phyloP scores from a whole-genome alignment of 2,329 filamentous ascomycete species.

The Rosellinia necatrix region DNA sequence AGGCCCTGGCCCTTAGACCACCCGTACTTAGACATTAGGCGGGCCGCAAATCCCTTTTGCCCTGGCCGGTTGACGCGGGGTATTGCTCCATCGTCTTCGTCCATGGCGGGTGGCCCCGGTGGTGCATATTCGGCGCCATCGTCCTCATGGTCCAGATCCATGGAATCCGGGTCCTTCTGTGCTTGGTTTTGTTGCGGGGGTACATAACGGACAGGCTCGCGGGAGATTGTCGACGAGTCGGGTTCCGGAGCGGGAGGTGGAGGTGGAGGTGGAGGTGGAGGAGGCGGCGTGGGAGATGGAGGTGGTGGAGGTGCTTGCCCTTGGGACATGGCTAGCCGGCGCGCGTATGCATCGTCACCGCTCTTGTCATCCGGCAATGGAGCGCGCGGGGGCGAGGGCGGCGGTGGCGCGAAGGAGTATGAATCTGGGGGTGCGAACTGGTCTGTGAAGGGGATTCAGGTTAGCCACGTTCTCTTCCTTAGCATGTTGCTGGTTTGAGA shows the following conservation, averaged over 20 bases:
- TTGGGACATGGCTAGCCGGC: slow-evolving; percentile 63
- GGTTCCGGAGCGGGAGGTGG: slow-evolving; percentile 45
- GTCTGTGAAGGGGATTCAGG: slow-evolving; percentile 43
- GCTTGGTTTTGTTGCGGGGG: slow-evolving; percentile 50
- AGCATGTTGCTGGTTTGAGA: background rate
- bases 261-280: slow-evolving; percentile 44
- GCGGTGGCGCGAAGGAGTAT: slow-evolving; percentile 62
- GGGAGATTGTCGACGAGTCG: slow-evolving; percentile 69
- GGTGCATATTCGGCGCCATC: slow-evolving; percentile 43
- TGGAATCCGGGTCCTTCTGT: slow-evolving; percentile 43
- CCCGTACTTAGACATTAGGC: slow-evolving; percentile 91
- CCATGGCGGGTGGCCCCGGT: slow-evolving; percentile 20
- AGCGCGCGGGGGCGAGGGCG: slow-evolving; percentile 53
- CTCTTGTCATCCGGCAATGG: slow-evolving; percentile 61
- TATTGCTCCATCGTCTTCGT: slow-evolving; percentile 24
- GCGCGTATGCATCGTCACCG: slow-evolving; percentile 72
- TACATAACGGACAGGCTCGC: slow-evolving; percentile 76
- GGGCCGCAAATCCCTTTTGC: slow-evolving; percentile 82
- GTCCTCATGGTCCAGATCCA: slow-evolving; percentile 44
- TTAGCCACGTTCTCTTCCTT: slow-evolving; percentile 22
- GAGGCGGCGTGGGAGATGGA: slow-evolving; percentile 31
- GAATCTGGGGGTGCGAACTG: slow-evolving; percentile 64
- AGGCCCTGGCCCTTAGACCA: slow-evolving; percentile 89
- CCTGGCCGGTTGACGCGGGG: slow-evolving; percentile 71
- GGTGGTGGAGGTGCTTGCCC: slow-evolving; percentile 38